Base-by-base conservation (phyloP, 352 stramenopile genomes). In the Pythium vanterpoolii region DNA sequence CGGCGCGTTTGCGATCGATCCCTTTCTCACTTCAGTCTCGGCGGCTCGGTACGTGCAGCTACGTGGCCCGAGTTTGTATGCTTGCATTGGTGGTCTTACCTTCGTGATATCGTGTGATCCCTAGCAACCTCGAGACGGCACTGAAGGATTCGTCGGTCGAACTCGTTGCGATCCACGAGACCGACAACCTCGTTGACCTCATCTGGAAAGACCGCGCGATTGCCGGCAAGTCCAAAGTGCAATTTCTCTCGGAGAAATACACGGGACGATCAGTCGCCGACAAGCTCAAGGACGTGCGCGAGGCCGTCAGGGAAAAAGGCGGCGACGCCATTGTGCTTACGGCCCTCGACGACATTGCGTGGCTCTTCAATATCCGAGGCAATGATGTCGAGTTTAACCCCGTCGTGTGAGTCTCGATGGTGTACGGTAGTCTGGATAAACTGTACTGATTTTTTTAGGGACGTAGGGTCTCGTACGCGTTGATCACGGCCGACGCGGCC, bases 311-410 rank as follows among this genome's bases (percentile, higher is more conserved):
- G 45, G 79, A 90, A 19, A 97, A 97, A 54, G 87, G 83, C 16
- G 92, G 89, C 1, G 92, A 97, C 50, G 86, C 96, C 5, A 84
- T 98, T 36, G 86, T 99, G 13, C 86, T 99, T 51, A 95, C 89
- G 24, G 93, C 96, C 5, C 81, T 99, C 8, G 96, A 99, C 68
- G 98, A 99, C 66, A 96, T 98, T 30, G 89, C 87, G 31, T 99
- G 97, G 86, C 85, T 99, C 4, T 90, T 99, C 56, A 99, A 99
- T 76, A 87, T 99, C 28, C 89, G 97, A 24, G 97, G 96, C 56
- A 89, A 86, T 45, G 98, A 99, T 70, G 86, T 99, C 56, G 84
- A 96, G 61, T 99, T 97, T 63, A 99, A 98, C 71, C 98, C 98
- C 7, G 93, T 99, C 5, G 95, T 98, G 68, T 98, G 96, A 64